A percentile compares a stretch with the other conserved stretches of the same genome.
phyloP scores from a whole-genome alignment of 768 basidiomycete genomes.

The Hypsizygus marmoreus region DNA sequence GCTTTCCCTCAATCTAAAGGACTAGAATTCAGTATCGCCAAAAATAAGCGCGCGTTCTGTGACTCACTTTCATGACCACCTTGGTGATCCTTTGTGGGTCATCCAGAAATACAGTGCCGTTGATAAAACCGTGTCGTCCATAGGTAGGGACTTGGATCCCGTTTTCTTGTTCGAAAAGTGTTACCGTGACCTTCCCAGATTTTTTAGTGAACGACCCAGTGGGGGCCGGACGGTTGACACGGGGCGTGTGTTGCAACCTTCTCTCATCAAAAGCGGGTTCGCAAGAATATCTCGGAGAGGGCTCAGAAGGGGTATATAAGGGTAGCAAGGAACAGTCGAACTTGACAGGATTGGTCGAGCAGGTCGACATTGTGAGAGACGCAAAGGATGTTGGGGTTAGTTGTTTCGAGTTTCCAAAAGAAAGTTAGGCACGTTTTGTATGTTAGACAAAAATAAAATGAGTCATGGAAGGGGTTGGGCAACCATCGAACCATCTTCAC shows the following conservation, averaged over 20 bases:
- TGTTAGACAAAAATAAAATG: no score
- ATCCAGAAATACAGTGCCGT: slow-evolving; percentile 45
- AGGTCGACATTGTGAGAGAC: neutral
- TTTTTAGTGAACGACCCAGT: slow-evolving; percentile 43
- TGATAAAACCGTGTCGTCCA: slow-evolving; percentile 41
- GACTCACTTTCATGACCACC: slow-evolving; percentile 47
- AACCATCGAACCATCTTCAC: no score
- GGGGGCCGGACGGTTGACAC: slow-evolving; percentile 23
- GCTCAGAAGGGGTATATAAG: slow-evolving; percentile 53
- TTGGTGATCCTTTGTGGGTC: slow-evolving; percentile 37
- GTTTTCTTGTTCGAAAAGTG: slow-evolving; percentile 49
- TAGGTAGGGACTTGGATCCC: slow-evolving; percentile 41
- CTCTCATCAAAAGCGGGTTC: slow-evolving; percentile 54
- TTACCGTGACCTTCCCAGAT: slow-evolving; percentile 39
- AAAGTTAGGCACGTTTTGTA: no score
- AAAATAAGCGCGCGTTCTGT: neutral
- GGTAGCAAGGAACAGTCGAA: slow-evolving; percentile 38
- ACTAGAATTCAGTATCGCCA: slow-evolving; percentile 2
- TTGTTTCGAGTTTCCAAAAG: no score
- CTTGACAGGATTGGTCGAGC: slow-evolving; percentile 5
- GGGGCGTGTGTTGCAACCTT: slow-evolving; percentile 51
- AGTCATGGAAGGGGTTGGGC: slow-evolving; percentile 4
- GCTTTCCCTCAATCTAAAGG: slow-evolving; percentile 42
- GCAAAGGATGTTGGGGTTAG: neutral
- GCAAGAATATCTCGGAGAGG: slow-evolving; percentile 60